Evolutionary conservation across 2,329 filamentous ascomycete species (phyloP), one percentile per base, ranked within the genome.

Genomic region (Rutstroemia sydowiana): DNA sequence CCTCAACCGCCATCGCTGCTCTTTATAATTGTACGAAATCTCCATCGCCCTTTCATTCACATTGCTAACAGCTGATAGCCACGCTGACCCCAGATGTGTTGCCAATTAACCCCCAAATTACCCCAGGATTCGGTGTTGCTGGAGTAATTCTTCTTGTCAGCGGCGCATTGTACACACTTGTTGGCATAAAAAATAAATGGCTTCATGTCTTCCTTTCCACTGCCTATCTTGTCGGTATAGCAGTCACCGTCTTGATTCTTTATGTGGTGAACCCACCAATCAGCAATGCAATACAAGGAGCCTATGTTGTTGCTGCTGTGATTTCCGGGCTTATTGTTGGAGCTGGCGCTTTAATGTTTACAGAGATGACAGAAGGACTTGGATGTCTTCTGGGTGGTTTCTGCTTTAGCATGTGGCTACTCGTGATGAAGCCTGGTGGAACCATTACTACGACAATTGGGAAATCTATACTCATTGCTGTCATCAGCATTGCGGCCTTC

Each of bases 251-350:
- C 2, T 73, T 97, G 20, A 88, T 96, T 50, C 69, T 95, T 41
- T 96, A 96, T 66, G 84, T 96, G 36, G 93, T 95, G 85, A 84
- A 77, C 50, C 78, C 84, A 0, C 89, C 90, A 0, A 78, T 95
- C 36, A 81, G 76, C 54, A 72, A 87, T 65, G 87, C 81, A 0
- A 73, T 93, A 2, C 89, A 96, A 69, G 92, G 89, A 23, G 92
- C 82, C 28, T 96, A 93, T 66, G 79, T 97, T 32, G 87, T 90
- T 6, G 91, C 89, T 2, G 79, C 78, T 2, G 76, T 88, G 32
- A 69, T 89, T 56, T 84, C 89, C 0, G 89, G 90, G 1, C 65
- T 82, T 5, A 74, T 89, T 20, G 77, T 95, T 18, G 92, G 91
- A 14, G 86, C 75, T 11, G 71, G 84, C 3, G 81, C 89, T 0